These are phyloP conservation scores for Pseudotsuga menziesii DNA, from an alignment of 75 land plant species.

Conservation along the genomic window DNA sequence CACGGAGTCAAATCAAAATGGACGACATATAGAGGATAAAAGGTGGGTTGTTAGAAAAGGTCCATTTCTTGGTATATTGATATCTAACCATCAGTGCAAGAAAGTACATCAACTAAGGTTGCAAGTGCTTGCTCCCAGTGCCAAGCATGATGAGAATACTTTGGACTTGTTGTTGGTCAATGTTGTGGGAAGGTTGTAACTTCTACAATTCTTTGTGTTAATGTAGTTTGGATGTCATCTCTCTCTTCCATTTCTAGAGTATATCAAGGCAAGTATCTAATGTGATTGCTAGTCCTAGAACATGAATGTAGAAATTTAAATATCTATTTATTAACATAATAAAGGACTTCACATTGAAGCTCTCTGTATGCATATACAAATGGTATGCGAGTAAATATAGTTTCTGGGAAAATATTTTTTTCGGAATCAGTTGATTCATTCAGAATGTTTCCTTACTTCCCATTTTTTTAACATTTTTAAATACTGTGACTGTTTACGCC, in stretches of 20 bases:
- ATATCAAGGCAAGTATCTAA: conserved; percentile 65
- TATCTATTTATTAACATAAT: neutral
- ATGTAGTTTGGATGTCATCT: conserved; percentile 81
- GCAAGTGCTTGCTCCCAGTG: conserved; percentile 83
- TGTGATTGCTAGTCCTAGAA: neutral
- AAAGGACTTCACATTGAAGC: neutral
- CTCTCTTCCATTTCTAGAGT: conserved; percentile 85
- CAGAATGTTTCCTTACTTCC: neutral
- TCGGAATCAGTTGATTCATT: neutral
- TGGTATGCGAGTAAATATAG: neutral
- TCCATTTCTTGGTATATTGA: conserved; percentile 61
- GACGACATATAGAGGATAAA: conserved; percentile 33
- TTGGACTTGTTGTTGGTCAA: conserved; percentile 75
- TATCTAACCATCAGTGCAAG: conserved; percentile 91
- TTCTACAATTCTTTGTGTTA: conserved; percentile 58
- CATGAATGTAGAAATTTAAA: neutral
- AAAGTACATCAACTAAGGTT: conserved; percentile 79
- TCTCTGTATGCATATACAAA: neutral
- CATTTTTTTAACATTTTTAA: neutral
- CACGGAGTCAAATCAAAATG: conserved; percentile 18
- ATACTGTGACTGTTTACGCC: neutral
- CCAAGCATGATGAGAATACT: conserved; percentile 77
- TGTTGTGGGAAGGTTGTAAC: conserved; percentile 65
- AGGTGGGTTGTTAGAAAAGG: conserved; percentile 78
- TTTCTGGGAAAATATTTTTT: neutral